phyloP scores from a whole-genome alignment of 768 basidiomycete genomes.

The Gymnopilus junonius region DNA sequence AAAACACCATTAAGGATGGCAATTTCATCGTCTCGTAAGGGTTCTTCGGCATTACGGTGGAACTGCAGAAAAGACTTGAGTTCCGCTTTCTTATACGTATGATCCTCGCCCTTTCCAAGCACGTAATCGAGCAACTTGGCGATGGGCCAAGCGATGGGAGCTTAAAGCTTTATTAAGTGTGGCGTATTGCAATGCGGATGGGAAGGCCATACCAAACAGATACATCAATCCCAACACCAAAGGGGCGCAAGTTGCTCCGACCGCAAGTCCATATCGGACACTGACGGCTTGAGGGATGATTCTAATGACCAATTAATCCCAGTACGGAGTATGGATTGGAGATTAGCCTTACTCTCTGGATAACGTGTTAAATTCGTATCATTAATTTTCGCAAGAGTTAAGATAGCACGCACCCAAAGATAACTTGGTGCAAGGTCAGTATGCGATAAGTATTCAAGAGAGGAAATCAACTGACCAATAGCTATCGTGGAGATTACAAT shows the following conservation, averaged over 20 bases:
- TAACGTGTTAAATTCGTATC: not conserved
- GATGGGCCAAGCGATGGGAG: conserved; percentile 82
- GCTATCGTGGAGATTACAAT: conserved; percentile 78
- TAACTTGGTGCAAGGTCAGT: conserved; percentile 50
- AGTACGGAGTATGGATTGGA: not conserved
- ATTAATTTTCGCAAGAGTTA: not conserved
- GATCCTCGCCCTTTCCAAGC: conserved; percentile 73
- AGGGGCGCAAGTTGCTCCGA: conserved; percentile 80
- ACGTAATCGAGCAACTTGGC: conserved; percentile 82
- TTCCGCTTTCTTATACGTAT: conserved; percentile 85
- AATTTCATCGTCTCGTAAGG: conserved; percentile 81
- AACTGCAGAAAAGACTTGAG: conserved; percentile 81
- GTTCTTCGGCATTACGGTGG: conserved; percentile 77
- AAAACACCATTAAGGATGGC: conserved; percentile 80
- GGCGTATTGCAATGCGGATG: not conserved
- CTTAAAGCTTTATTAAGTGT: conserved; percentile 35
- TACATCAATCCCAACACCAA: conserved; percentile 79
- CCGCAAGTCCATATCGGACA: conserved; percentile 78
- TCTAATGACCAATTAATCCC: not conserved
- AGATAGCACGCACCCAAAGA: conserved; percentile 69
- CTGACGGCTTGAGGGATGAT: conserved; percentile 75
- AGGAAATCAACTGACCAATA: conserved; percentile 50
- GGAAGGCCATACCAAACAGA: conserved; percentile 43
- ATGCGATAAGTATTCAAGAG: not conserved
- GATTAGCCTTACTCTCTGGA: conserved; percentile 76